Evolutionary conservation across 176 grass and related monocot species (phyloP), one percentile per base, ranked within the genome.

Genomic region (barley (Hordeum vulgare)): DNA sequence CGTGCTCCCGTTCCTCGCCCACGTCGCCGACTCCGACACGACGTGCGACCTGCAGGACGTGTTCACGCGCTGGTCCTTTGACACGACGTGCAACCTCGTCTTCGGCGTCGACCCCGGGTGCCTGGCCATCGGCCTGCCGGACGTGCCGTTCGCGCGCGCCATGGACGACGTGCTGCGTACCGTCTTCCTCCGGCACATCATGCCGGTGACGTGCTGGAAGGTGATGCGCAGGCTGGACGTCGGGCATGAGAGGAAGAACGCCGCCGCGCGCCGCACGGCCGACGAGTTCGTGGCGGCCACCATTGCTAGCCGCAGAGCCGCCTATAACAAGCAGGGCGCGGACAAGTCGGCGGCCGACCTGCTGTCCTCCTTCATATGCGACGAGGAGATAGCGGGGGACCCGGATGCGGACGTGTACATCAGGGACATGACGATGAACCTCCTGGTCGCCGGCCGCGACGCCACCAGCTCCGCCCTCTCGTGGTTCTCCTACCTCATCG

Each of bases 401-500:
- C 80, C 45, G 0, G 24, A 80, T 3, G 75, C 61, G 6, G 68
- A 91, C 49, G 60, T 21, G 49, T 85, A 68, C 53, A 72, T 94
- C 11, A 11, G 92, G 29, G 92, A 94, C 71, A 94, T 84, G 11
- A 78, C 89, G 7, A 3, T 91, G 25, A 94, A 82, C 77, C 82
- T 91, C 35, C 83, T 89, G 64, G 39, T 94, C 28, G 92, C 89
- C 23, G 92, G 92, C 9, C 90, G 89, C 21, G 92, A 91, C 71
- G 82, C 86, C 5, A 87, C 86, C 4, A 85, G 84, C 64, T 80
- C 84, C 41, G 92, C 70, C 26, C 81, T 94, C 18, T 70, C 87
- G 10, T 94, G 86, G 92, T 91, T 94, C 71, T 85, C 91, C 66
- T 91, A 88, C 84, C 72, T 89, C 20, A n/a, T 94, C 17, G 63